Conservation (phyloP, 148 eudicot species). For the Bassia scoparia region DNA sequence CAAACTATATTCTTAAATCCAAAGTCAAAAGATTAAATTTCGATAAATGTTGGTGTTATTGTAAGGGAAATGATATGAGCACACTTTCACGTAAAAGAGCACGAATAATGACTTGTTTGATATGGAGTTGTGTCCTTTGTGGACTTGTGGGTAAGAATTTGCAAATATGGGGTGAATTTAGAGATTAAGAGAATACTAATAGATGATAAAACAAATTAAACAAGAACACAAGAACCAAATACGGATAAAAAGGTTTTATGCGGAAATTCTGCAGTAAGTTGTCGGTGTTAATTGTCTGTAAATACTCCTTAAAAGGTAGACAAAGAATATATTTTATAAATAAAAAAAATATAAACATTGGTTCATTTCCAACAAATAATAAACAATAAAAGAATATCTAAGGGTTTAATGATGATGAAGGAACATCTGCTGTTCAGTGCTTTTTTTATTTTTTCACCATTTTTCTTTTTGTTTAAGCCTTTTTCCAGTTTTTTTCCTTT, state of each 20-base stretch:
- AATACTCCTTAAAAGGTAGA: constrained; percentile 24
- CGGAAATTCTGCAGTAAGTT: constrained; percentile 37
- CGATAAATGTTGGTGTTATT: too few species aligned
- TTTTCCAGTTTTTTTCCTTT: background rate
- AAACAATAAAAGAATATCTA: constrained; percentile 10
- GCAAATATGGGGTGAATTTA: too few species aligned
- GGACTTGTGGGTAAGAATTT: too few species aligned
- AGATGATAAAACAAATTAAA: background rate
- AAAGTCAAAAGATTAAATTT: too few species aligned
- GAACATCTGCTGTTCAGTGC: constrained; percentile 19
- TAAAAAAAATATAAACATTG: constrained; percentile 10
- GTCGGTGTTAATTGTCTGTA: constrained; percentile 43
- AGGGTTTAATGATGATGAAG: constrained; percentile 24
- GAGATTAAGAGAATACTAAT: constrained; percentile 15
- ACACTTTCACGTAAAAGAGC: too few species aligned
- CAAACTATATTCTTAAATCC: too few species aligned
- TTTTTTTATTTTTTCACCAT: constrained; percentile 4
- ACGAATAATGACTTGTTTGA: too few species aligned
- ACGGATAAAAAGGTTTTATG: constrained; percentile 31
- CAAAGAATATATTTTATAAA: background rate
- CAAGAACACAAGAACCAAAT: constrained; percentile 24
- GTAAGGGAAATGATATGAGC: too few species aligned
- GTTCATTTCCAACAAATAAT: constrained; percentile 12
- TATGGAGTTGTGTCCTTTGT: too few species aligned
- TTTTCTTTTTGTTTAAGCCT: constrained; percentile 1